Evolutionary conservation across 78 protist species (phyloP).

Genomic region (Monosiga brevicollis): DNA sequence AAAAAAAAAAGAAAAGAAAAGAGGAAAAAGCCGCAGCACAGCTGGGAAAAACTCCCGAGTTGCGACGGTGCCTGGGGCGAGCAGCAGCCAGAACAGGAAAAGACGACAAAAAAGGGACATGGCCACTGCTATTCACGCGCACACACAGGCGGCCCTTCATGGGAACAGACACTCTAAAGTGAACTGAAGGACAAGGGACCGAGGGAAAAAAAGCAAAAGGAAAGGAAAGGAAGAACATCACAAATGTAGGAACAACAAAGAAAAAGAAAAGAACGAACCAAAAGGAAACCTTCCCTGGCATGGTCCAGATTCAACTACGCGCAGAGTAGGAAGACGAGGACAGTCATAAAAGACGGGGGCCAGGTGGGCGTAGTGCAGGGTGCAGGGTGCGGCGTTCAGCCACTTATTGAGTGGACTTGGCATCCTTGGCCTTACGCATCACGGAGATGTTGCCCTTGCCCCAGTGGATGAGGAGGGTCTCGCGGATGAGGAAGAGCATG

Average conservation of each 20-base stretch:
- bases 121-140: too few species aligned
- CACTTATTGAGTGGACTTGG: too few species aligned
- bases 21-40: too few species aligned
- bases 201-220: not conserved
- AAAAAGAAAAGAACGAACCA: not conserved
- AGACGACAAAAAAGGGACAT: too few species aligned
- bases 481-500: constrained; percentile 27
- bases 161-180: too few species aligned
- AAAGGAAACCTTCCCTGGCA: not conserved
- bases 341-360: not conserved
- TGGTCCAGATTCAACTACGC: not conserved
- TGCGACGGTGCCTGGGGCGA: too few species aligned
- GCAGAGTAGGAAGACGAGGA: not conserved
- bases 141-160: too few species aligned
- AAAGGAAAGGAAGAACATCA: not conserved
- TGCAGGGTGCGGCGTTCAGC: not conserved
- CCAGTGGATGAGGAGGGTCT: constrained; percentile 10
- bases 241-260: not conserved
- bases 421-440: not conserved
- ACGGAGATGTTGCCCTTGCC: not conserved
- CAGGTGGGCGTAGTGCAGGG: not conserved
- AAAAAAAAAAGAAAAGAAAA: too few species aligned
- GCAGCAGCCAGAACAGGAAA: too few species aligned
- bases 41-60: too few species aligned
- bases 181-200: too few species aligned